These are phyloP conservation scores for Picea sitchensis DNA, from an alignment of 75 land plant species.

Conservation along the genomic window DNA sequence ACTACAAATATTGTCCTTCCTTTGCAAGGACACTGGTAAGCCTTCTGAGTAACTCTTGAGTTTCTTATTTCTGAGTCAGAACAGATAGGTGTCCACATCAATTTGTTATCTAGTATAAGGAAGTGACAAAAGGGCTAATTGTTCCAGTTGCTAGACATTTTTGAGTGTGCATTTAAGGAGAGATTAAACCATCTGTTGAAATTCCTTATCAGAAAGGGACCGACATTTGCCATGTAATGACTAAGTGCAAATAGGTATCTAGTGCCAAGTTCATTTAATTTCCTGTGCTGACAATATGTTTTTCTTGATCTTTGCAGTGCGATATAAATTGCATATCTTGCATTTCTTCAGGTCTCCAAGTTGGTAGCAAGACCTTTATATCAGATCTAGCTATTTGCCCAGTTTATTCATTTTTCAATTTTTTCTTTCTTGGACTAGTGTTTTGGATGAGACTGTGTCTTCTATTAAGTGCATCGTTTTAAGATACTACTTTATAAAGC, in stretches of 20 bases:
- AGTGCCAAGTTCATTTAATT: neutral
- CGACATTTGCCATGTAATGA: neutral
- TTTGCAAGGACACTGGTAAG: conserved; percentile 18
- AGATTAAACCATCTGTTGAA: neutral
- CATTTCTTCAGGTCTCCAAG: conserved; percentile 8
- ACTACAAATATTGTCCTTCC: conserved; percentile 17
- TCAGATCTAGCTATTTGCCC: neutral
- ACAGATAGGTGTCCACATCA: neutral
- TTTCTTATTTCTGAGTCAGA: conserved; percentile 7
- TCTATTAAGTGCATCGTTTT: neutral
- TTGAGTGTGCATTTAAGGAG: neutral
- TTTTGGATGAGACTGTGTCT: neutral
- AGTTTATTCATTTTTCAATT: neutral
- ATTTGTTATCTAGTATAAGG: conserved; percentile 6
- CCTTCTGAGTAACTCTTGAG: conserved; percentile 3
- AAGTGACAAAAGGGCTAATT: neutral
- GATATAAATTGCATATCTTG: neutral
- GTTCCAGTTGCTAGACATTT: conserved; percentile 2
- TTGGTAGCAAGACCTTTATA: neutral
- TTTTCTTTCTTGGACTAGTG: neutral
- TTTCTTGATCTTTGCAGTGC: neutral
- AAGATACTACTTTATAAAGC: neutral
- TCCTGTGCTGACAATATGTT: neutral
- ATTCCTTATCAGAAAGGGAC: neutral
- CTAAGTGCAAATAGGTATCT: neutral